Evolutionary conservation across 2,329 filamentous ascomycete species (phyloP), one percentile per base, ranked within the genome.

Genomic region (Diaporthe sp.): DNA sequence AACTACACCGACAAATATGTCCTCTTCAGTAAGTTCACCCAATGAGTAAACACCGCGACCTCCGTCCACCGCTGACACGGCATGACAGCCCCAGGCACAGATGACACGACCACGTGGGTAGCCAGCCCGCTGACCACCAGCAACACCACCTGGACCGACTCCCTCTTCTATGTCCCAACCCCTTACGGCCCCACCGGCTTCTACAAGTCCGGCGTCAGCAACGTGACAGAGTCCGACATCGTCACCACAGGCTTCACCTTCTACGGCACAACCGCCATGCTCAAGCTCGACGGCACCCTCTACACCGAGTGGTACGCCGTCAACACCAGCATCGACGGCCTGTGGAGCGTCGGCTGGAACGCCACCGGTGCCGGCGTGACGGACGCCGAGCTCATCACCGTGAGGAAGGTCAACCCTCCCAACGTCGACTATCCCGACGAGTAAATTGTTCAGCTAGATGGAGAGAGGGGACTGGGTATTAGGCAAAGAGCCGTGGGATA

Each of bases 331-430:
- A 25, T 71, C 61, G 72, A 74, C 17, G 75, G 75, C 44, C 58
- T 76, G 22, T 76, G 75, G 75, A 71, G 72, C 25, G 71, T 76
- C 25, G 68, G 74, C 49, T 75, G 74, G 74, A 76, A 76, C 39
- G 53, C 71, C 5, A 76, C 71, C 15, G 71, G 55, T 3, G 39
- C 25, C 1, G 71, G 39, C 44, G 49, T 55, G 31, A 31, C 34
- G 5, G 63, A 70, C 15, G 63, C 75, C 5, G 57, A 74, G 51
- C 71, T 57, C 6, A 49, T 76, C 57, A 67, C 61, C 3, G 61
- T 76, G 6, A 74, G 57, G 25, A 61, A 28, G 44, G 65, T 63
- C 34, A 42, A 49, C 42, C 61, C 72, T 0, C 65, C 72, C 17
- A 76, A 76, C 39, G 75, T 76, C 20, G 44, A 77, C 42, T 49